Evolutionary conservation across 2,329 filamentous ascomycete species (phyloP).

Genomic region (Reticulascus tulasneorum): DNA sequence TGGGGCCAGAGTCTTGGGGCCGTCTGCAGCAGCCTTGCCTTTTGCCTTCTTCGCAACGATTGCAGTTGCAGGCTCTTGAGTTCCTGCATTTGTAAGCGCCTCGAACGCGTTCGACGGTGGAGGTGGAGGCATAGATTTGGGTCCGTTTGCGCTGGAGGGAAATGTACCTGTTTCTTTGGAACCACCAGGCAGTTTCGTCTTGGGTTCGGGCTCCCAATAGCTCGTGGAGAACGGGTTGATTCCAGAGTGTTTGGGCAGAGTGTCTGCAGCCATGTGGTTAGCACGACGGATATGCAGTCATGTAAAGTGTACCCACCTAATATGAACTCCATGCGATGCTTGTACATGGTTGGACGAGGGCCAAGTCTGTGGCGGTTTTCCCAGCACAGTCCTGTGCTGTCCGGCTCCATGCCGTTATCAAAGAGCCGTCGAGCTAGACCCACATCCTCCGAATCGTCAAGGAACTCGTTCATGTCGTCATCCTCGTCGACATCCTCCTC

Average conservation of each 20-base stretch:
- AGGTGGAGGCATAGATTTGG: slow-evolving; percentile 27
- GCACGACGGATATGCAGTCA: slow-evolving; percentile 9
- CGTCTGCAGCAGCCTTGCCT: too few relatives aligned
- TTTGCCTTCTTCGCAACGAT: too few relatives aligned
- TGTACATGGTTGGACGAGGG: slow-evolving; percentile 46
- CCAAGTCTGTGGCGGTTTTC: slow-evolving; percentile 53
- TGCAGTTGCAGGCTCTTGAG: too few relatives aligned
- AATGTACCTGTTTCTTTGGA: slow-evolving; percentile 7
- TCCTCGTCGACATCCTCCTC: slow-evolving; percentile 73
- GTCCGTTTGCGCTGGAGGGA: slow-evolving; percentile 12
- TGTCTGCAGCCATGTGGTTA: slow-evolving; percentile 31
- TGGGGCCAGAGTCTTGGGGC: too few relatives aligned
- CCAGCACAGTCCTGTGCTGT: slow-evolving; percentile 80
- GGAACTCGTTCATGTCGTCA: slow-evolving; percentile 85
- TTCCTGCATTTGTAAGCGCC: slow-evolving; percentile 19
- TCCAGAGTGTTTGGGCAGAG: slow-evolving; percentile 42
- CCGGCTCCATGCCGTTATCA: slow-evolving; percentile 69
- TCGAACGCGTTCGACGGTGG: slow-evolving; percentile 32
- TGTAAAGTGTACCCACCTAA: slow-evolving; percentile 48
- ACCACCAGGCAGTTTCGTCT: slow-evolving; percentile 16
- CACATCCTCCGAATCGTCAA: slow-evolving; percentile 79
- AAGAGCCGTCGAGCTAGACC: slow-evolving; percentile 52
- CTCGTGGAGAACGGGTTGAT: slow-evolving; percentile 82
- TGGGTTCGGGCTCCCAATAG: slow-evolving; percentile 65
- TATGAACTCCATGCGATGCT: slow-evolving; percentile 72